A percentile compares a stretch with the other conserved stretches of the same genome.
Evolutionary conservation across 208 protist genomes (phyloP).

Genomic region (Zelonia costaricensis): DNA sequence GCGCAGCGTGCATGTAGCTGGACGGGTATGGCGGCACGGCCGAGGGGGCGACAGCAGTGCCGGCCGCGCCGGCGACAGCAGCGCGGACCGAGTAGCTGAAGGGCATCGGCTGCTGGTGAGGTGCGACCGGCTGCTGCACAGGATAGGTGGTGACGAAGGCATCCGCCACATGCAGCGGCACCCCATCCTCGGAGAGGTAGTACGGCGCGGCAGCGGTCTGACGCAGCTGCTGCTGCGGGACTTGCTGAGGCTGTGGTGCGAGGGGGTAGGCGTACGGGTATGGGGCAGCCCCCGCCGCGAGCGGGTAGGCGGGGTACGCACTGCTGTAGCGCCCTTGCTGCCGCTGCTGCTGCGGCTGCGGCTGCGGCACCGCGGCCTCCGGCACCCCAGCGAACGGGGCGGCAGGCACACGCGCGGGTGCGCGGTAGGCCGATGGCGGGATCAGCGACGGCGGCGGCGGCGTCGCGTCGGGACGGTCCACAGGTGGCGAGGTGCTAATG

Average conservation of each 20-base stretch:
- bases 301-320: background rate
- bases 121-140: background rate
- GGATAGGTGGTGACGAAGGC: too few species aligned
- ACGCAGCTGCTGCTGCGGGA: slow-evolving; percentile 1
- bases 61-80: background rate
- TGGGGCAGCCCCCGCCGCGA: background rate
- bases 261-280: background rate
- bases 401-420: background rate
- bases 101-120: background rate
- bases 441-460: slow-evolving; percentile 6
- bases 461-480: background rate
- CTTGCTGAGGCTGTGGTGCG: background rate
- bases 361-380: background rate
- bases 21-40: too few species aligned
- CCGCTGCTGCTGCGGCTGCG: background rate
- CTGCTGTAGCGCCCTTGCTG: background rate
- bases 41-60: too few species aligned
- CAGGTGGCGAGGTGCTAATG: slow-evolving; percentile 9
- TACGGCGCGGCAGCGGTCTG: slow-evolving; percentile 4
- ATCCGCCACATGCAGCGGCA: too few species aligned
- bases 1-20: too few species aligned
- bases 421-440: slow-evolving; percentile 19
- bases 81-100: slow-evolving; percentile 5
- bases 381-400: background rate
- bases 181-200: too few species aligned